phyloP scores from a whole-genome alignment of 78 protist species.

The Dictyostelium citrinum region DNA sequence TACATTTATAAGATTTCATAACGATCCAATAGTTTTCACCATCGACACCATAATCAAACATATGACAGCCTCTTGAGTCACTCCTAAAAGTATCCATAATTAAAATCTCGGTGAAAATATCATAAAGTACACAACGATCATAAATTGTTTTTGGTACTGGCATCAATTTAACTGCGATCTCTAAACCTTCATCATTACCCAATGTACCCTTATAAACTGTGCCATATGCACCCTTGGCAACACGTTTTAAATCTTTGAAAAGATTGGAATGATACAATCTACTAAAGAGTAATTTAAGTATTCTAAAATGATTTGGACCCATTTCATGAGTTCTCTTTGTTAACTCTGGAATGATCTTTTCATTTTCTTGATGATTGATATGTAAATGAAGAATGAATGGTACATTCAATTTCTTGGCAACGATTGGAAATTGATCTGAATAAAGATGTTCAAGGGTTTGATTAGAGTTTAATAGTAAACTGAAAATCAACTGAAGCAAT shows the following conservation, averaged over 20 bases:
- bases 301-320: conserved; percentile 67
- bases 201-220: conserved; percentile 80
- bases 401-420: conserved; percentile 72
- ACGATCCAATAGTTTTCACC: conserved; percentile 83
- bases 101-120: conserved; percentile 85
- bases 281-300: conserved; percentile 75
- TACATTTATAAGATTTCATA: conserved; percentile 82
- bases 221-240: conserved; percentile 85
- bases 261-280: conserved; percentile 28
- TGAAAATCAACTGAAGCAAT: conserved; percentile 68
- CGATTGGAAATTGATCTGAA: conserved; percentile 80
- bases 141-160: conserved; percentile 73
- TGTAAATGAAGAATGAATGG: conserved; percentile 79
- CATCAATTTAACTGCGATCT: conserved; percentile 74
- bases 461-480: conserved; percentile 53
- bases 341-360: conserved; percentile 52
- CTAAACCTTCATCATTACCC: conserved; percentile 61
- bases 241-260: conserved; percentile 45
- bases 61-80: conserved; percentile 79
- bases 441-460: conserved; percentile 82
- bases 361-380: conserved; percentile 76
- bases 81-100: conserved; percentile 81
- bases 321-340: conserved; percentile 24
- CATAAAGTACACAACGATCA: conserved; percentile 85
- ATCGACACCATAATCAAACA: conserved; percentile 91